Evolutionary conservation across 345 rosid genomes (phyloP).

Genomic region (Bruguiera sexangula): DNA sequence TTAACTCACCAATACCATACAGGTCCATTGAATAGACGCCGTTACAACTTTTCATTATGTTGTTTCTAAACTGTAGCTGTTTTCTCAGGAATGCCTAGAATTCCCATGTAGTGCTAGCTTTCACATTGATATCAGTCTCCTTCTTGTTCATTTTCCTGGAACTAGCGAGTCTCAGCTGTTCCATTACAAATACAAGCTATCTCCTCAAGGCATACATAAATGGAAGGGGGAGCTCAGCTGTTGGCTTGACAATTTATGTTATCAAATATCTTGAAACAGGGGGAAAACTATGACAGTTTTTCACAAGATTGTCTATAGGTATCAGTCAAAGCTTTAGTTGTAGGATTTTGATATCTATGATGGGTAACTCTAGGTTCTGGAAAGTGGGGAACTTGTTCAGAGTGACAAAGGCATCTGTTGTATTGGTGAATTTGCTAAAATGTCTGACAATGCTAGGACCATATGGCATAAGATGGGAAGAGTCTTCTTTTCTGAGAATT

Average conservation of each 20-base stretch:
- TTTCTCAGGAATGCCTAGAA: conserved; percentile 83
- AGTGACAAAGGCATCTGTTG: too few species aligned
- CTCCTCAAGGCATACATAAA: conserved; percentile 96
- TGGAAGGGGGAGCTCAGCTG: conserved; percentile 98
- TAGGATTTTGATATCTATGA: too few species aligned
- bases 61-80: conserved; percentile 49
- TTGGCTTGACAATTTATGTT: conserved; percentile 95
- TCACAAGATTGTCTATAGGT: too few species aligned
- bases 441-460: too few species aligned
- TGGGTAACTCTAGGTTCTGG: too few species aligned
- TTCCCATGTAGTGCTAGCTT: conserved; percentile 84
- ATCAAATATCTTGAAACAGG: too few species aligned
- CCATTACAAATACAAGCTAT: conserved; percentile 86
- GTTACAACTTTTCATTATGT: background rate
- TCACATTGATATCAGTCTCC: conserved; percentile 89
- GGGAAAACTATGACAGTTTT: too few species aligned
- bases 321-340: too few species aligned
- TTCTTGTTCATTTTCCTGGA: conserved; percentile 98
- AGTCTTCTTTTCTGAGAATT: too few species aligned
- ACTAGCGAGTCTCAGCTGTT: conserved; percentile 95
- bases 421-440: too few species aligned
- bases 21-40: background rate
- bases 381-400: too few species aligned
- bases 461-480: too few species aligned
- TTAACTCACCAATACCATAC: background rate